Percentiles rank a stretch among this genome's conserved stretches.
These are phyloP conservation scores for Astrothelium macrocarpum DNA, from an alignment of 495 filamentous ascomycete genomes.

Conservation along the genomic window DNA sequence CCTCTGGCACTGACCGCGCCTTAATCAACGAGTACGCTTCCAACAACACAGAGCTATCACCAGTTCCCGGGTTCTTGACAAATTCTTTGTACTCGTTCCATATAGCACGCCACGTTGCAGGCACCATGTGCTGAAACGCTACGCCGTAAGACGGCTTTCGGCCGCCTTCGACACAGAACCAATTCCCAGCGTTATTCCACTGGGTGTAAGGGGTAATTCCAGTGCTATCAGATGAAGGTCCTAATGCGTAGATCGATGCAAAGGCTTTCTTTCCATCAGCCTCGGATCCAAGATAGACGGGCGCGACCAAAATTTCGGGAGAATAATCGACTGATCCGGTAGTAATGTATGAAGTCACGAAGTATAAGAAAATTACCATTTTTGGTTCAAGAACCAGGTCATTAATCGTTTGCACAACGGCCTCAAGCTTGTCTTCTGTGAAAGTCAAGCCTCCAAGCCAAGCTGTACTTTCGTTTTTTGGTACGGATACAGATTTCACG, in stretches of 20 bases:
- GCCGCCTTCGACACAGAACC: slow-evolving; percentile 24
- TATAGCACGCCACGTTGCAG: neutral
- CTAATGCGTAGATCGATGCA: neutral
- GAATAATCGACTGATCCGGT: neutral
- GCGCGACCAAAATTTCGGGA: neutral
- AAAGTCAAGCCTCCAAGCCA: slow-evolving; percentile 21
- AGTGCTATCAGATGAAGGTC: neutral
- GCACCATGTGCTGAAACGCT: slow-evolving; percentile 18
- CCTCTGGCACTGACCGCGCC: neutral
- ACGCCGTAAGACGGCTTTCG: slow-evolving; percentile 28
- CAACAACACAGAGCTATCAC: neutral
- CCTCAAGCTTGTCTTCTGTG: slow-evolving; percentile 11
- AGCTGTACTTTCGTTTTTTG: slow-evolving; percentile 19
- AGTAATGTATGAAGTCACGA: no score
- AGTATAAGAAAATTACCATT: slow-evolving; percentile 19
- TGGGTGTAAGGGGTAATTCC: slow-evolving; percentile 18
- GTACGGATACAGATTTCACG: slow-evolving; percentile 11
- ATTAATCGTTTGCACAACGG: slow-evolving; percentile 13
- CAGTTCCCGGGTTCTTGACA: neutral
- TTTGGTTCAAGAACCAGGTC: slow-evolving; percentile 10
- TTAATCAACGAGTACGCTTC: neutral
- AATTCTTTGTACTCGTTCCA: neutral
- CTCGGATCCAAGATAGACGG: neutral
- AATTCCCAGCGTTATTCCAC: slow-evolving; percentile 22
- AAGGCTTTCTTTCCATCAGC: neutral